Percentiles rank a stretch among this genome's conserved stretches.
phyloP scores from a whole-genome alignment of 257 asterid genomes.

The Verbascum thapsus region DNA sequence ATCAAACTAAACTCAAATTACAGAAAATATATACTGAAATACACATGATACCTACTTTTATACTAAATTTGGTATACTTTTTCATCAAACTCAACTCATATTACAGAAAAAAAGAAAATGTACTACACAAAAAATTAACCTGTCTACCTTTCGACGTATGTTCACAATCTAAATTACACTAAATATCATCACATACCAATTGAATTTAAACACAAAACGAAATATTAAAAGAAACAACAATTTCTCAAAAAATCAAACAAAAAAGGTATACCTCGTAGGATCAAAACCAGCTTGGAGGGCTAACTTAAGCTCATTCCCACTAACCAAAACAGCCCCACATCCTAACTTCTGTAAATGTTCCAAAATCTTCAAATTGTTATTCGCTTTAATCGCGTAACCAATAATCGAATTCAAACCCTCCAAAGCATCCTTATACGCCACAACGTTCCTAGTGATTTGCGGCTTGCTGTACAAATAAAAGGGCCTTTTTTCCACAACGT shows the following conservation, averaged over 20 bases:
- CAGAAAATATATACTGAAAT: background rate
- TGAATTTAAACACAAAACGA: background rate
- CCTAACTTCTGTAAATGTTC: slow-evolving; percentile 80
- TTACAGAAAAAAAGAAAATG: too few relatives aligned
- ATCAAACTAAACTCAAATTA: too few relatives aligned
- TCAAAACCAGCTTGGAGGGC: slow-evolving; percentile 90
- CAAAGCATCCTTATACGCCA: slow-evolving; percentile 83
- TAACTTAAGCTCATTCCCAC: slow-evolving; percentile 89
- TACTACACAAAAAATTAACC: too few relatives aligned
- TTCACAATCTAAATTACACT: slow-evolving; percentile 8
- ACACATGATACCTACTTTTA: background rate
- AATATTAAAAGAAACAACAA: background rate
- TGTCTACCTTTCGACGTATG: background rate
- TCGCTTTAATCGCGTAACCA: slow-evolving; percentile 95
- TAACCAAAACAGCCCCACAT: slow-evolving; percentile 94
- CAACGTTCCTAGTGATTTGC: slow-evolving; percentile 80
- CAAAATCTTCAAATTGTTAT: slow-evolving; percentile 84
- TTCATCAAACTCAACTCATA: too few relatives aligned
- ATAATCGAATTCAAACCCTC: slow-evolving; percentile 73
- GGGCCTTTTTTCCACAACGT: slow-evolving; percentile 69
- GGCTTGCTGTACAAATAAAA: slow-evolving; percentile 88
- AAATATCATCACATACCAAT: slow-evolving; percentile 8
- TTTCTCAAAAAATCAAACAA: background rate
- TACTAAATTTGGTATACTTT: background rate
- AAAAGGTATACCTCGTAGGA: slow-evolving; percentile 63